phyloP scores from a whole-genome alignment of 345 rosid genomes.

The Lepidium sativum region DNA sequence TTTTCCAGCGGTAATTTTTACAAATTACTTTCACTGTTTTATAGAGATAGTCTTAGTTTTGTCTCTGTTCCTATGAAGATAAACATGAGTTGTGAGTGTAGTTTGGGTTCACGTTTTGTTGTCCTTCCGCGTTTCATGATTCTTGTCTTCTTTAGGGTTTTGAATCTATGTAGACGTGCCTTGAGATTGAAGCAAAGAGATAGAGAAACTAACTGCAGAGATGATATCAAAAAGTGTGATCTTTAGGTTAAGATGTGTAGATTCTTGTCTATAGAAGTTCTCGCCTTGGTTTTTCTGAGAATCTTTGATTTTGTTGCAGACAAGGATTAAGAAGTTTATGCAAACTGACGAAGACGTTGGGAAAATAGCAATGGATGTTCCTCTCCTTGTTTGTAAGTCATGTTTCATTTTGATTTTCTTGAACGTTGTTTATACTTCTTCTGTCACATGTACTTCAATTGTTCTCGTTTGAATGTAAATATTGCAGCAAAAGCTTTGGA shows the following conservation, averaged over 20 bases:
- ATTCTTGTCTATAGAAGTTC: too few species aligned
- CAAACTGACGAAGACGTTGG: slow-evolving; percentile 82
- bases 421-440: background rate
- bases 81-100: background rate
- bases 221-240: background rate
- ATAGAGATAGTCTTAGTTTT: background rate
- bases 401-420: background rate
- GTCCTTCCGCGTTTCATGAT: background rate
- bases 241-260: too few species aligned
- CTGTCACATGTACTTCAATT: background rate
- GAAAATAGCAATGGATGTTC: slow-evolving; percentile 76
- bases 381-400: slow-evolving; percentile 68
- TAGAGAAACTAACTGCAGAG: background rate
- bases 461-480: background rate
- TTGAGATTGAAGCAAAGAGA: background rate
- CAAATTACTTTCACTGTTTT: background rate
- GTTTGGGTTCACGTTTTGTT: background rate
- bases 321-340: slow-evolving; percentile 74
- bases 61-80: background rate
- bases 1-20: slow-evolving; percentile 27
- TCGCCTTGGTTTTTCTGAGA: background rate
- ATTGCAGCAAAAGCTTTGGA: slow-evolving; percentile 71
- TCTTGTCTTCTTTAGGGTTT: slow-evolving; percentile 4
- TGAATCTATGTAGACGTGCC: background rate
- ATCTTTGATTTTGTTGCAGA: slow-evolving; percentile 22